These are phyloP conservation scores for Dictyostelium citrinum DNA, from an alignment of 78 protist species.

Conservation along the genomic window DNA sequence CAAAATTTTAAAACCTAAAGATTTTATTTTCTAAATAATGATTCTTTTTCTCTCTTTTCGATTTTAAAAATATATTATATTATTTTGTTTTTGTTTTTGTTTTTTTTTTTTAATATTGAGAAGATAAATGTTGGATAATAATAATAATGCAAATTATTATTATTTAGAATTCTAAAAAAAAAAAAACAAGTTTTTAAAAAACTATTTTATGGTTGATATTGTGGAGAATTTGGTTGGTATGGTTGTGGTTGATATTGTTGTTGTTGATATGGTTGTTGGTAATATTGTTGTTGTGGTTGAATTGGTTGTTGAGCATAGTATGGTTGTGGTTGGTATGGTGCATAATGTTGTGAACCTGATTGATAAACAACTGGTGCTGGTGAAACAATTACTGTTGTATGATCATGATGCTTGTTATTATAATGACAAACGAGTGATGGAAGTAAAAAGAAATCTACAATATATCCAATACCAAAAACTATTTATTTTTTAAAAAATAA, in stretches of 20 bases:
- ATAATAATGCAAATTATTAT: too few species aligned
- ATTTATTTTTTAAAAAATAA: neutral
- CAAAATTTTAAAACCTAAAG: neutral
- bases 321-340: slow-evolving; percentile 70
- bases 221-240: slow-evolving; percentile 10
- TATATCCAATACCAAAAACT: slow-evolving; percentile 63
- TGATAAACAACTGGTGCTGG: slow-evolving; percentile 68
- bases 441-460: slow-evolving; percentile 29
- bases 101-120: neutral
- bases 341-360: slow-evolving; percentile 19
- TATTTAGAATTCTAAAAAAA: too few species aligned
- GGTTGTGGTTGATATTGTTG: slow-evolving; percentile 3
- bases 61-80: neutral
- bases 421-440: slow-evolving; percentile 16
- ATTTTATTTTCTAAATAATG: neutral
- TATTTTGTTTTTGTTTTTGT: neutral
- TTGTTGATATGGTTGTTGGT: slow-evolving; percentile 44
- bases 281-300: slow-evolving; percentile 11
- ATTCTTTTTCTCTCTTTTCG: neutral
- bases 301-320: slow-evolving; percentile 48
- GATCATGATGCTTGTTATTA: slow-evolving; percentile 28
- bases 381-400: slow-evolving; percentile 34
- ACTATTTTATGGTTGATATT: slow-evolving; percentile 26
- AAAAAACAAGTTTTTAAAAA: neutral
- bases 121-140: too few species aligned